Evolutionary conservation across 352 stramenopile species (phyloP), one percentile per base, ranked within the genome.

Genomic region (Phytopythium helicoides): DNA sequence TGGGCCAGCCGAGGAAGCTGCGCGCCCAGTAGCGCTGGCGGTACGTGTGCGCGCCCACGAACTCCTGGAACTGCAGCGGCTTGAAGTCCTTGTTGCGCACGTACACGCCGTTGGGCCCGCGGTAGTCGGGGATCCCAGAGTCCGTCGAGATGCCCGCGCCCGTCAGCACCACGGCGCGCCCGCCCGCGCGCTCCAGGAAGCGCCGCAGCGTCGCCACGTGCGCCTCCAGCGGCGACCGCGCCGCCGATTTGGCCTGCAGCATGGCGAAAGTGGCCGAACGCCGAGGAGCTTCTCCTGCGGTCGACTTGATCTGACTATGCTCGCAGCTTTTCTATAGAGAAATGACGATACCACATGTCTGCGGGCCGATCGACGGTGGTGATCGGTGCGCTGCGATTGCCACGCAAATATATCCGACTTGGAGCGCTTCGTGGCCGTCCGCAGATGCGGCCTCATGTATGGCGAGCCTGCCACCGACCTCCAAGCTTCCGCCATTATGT

Each of bases 101-200:
- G 77, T 99, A 99, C 15, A 96, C 95, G 53, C 95, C 96, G 22
- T 95, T 86, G 19, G 92, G 87, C 8, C 95, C 96, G 39, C 97
- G 76, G 69, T 99, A 99, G 70, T 99, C 97, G 0, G 97, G 95
- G 69, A 99, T 99, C 11, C 96, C 96, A 19, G 84, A 97, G 66
- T 98, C 95, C 16, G 96, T 99, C 10, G 89, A 98, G 40, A 99
- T 89, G n/a, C 96, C 96, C 0, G 96, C 96, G 21, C 96, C 96
- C 0, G 94, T 98, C 34, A 99, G 65, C 48, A 93, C 86, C 19
- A 90, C 57, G 6, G 74, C 80, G 39, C 73, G 73, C 34, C 81
- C 79, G 28, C 65, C 44, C 8, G 59, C 75, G 3, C 36, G 52
- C 9, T 92, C 76, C 28, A 92, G 62, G 46, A 92, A 92, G 22